A percentile compares a stretch with the other conserved stretches of the same genome.
Conservation (phyloP, 1,284 basidiomycete species). For the Volvariella surrecta region DNA sequence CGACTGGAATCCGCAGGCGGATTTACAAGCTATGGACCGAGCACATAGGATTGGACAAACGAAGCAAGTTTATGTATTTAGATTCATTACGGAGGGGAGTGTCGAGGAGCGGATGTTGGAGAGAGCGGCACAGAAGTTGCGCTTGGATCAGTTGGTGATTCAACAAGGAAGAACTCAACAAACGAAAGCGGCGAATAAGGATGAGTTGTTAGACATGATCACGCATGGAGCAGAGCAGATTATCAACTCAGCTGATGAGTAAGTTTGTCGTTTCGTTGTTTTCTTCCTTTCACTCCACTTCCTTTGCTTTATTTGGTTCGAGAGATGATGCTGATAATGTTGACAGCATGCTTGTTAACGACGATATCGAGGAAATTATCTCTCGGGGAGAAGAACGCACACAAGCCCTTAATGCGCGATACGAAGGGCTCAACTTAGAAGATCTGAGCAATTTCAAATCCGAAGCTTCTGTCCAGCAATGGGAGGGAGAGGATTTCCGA, state of each 20-base stretch:
- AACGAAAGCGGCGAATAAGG: slow-evolving; percentile 86
- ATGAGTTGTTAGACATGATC: slow-evolving; percentile 97
- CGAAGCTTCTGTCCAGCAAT: slow-evolving; percentile 83
- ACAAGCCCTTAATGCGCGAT: slow-evolving; percentile 84
- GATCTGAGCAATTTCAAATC: slow-evolving; percentile 97
- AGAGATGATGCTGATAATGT: slow-evolving; percentile 3
- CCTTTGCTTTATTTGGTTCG: neutral
- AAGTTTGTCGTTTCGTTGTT: neutral
- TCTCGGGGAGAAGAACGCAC: slow-evolving; percentile 89
- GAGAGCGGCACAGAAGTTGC: slow-evolving; percentile 92
- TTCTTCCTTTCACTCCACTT: neutral
- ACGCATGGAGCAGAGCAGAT: slow-evolving; percentile 97
- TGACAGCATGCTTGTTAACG: slow-evolving; percentile 71
- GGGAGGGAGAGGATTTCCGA: slow-evolving; percentile 96
- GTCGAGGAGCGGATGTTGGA: slow-evolving; percentile 98
- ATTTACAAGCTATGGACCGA: slow-evolving; percentile 98
- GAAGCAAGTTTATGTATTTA: slow-evolving; percentile 97
- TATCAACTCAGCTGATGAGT: slow-evolving; percentile 46
- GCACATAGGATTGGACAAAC: slow-evolving; percentile 98
- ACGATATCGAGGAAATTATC: slow-evolving; percentile 95
- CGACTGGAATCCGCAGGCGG: slow-evolving; percentile 99
- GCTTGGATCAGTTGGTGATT: slow-evolving; percentile 95
- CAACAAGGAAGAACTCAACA: slow-evolving; percentile 85
- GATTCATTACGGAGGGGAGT: slow-evolving; percentile 95
- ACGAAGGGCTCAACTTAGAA: slow-evolving; percentile 88